Conservation (phyloP, 805 yeast species). For the Metschnikowia santaceciliae region DNA sequence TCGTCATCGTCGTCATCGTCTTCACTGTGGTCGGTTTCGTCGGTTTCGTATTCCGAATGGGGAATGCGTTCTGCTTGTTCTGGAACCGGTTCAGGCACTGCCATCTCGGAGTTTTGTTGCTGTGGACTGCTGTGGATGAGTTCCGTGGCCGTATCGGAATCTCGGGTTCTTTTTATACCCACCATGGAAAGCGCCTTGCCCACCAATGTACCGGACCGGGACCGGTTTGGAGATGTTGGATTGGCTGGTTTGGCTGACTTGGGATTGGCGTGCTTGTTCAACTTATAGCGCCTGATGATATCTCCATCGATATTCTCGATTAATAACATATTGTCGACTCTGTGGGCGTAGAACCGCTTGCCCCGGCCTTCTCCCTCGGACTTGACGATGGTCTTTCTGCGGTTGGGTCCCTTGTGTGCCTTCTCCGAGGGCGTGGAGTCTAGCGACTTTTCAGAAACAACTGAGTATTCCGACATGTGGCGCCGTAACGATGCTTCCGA, state of each 20-base stretch:
- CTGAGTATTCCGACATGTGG: slow-evolving; percentile 32
- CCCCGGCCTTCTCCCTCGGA: slow-evolving; percentile 33
- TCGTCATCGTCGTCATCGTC: slow-evolving; percentile 17
- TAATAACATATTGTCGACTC: slow-evolving; percentile 69
- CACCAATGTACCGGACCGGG: slow-evolving; percentile 39
- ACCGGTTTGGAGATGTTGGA: slow-evolving; percentile 18
- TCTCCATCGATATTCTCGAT: slow-evolving; percentile 94
- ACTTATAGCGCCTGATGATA: slow-evolving; percentile 71
- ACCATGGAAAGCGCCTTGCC: slow-evolving; percentile 51
- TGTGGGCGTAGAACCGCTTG: slow-evolving; percentile 56
- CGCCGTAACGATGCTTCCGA: slow-evolving; percentile 39
- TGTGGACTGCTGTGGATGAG: not conserved
- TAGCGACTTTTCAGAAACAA: slow-evolving; percentile 17
- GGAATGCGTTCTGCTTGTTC: too few species aligned
- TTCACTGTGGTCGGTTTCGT: not conserved
- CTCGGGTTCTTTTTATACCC: slow-evolving; percentile 40
- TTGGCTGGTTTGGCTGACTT: slow-evolving; percentile 2
- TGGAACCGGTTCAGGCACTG: too few species aligned
- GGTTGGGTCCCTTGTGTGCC: not conserved
- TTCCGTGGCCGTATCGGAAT: slow-evolving; percentile 6
- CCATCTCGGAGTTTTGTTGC: too few species aligned
- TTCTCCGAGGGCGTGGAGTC: not conserved
- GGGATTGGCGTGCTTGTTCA: slow-evolving; percentile 49
- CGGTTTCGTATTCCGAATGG: slow-evolving; percentile 15
- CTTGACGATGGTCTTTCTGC: slow-evolving; percentile 26